Evolutionary conservation across 768 basidiomycete genomes (phyloP).

Genomic region (Nidula microcarpa): DNA sequence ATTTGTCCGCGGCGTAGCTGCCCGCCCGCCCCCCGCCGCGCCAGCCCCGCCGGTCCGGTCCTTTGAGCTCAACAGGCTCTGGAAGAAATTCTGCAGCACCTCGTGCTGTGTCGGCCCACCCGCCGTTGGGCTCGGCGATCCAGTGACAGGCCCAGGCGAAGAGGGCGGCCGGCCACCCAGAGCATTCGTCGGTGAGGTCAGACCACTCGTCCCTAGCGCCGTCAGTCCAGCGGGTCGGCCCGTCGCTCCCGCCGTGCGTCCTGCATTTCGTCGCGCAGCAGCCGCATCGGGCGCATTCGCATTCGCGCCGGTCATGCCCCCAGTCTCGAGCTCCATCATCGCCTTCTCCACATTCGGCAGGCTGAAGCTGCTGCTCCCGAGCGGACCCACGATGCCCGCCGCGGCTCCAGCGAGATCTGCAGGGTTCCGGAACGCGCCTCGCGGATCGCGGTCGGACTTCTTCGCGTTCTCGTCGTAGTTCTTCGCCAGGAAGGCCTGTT

Average conservation of each 20-base stretch:
- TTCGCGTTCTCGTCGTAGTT: constrained; percentile 92
- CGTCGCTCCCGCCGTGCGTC: constrained; percentile 27
- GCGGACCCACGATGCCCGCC: constrained; percentile 88
- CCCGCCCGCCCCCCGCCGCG: constrained; percentile 10
- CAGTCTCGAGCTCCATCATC: constrained; percentile 83
- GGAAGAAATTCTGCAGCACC: constrained; percentile 86
- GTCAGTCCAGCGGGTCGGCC: constrained; percentile 35
- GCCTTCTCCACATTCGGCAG: constrained; percentile 88
- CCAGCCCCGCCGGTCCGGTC: constrained; percentile 42
- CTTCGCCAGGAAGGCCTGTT: constrained; percentile 87
- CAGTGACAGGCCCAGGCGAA: constrained; percentile 28
- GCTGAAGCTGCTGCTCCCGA: constrained; percentile 82
- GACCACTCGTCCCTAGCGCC: constrained; percentile 30
- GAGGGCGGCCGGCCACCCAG: constrained; percentile 29
- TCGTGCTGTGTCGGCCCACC: constrained; percentile 79
- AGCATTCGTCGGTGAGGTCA: too few species aligned
- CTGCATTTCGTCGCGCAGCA: constrained; percentile 22
- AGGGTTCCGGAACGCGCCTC: constrained; percentile 81
- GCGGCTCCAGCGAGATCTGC: constrained; percentile 51
- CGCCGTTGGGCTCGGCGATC: constrained; percentile 19
- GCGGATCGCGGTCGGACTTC: constrained; percentile 87
- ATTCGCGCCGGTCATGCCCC: constrained; percentile 24
- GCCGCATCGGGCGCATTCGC: constrained; percentile 16
- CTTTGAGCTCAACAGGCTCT: constrained; percentile 71
- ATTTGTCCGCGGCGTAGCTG: constrained; percentile 17